A percentile compares a stretch with the other conserved stretches of the same genome.
These are phyloP conservation scores for Rhododendron mucronatum DNA, from an alignment of 148 eudicot genomes.

Conservation along the genomic window DNA sequence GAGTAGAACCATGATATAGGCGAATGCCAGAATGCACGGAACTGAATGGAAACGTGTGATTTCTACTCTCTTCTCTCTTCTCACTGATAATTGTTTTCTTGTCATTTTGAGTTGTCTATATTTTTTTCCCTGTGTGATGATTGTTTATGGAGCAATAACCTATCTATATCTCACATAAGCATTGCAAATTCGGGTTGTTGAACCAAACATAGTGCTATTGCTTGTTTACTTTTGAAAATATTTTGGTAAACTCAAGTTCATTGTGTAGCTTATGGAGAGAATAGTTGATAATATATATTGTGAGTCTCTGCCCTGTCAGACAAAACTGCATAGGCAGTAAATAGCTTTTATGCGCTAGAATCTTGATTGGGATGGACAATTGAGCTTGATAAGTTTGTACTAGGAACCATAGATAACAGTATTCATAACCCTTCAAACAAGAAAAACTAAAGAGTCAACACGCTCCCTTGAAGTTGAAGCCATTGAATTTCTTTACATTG, in stretches of 20 bases:
- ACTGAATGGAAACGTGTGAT: background rate
- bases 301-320: background rate
- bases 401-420: background rate
- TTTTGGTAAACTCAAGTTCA: background rate
- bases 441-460: background rate
- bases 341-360: background rate
- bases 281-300: background rate
- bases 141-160: background rate
- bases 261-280: background rate
- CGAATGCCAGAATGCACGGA: background rate
- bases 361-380: background rate
- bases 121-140: background rate
- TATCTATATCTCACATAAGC: background rate
- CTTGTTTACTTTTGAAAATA: conserved; percentile 6
- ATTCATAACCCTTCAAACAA: background rate
- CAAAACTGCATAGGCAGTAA: background rate
- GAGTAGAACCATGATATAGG: background rate
- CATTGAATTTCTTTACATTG: background rate
- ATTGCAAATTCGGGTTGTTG: background rate
- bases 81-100: background rate
- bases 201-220: background rate
- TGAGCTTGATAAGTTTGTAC: background rate
- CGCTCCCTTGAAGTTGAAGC: background rate
- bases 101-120: background rate
- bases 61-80: background rate